Conservation (phyloP, 2,329 filamentous ascomycete species). For the Paraconiothyrium brasiliense region DNA sequence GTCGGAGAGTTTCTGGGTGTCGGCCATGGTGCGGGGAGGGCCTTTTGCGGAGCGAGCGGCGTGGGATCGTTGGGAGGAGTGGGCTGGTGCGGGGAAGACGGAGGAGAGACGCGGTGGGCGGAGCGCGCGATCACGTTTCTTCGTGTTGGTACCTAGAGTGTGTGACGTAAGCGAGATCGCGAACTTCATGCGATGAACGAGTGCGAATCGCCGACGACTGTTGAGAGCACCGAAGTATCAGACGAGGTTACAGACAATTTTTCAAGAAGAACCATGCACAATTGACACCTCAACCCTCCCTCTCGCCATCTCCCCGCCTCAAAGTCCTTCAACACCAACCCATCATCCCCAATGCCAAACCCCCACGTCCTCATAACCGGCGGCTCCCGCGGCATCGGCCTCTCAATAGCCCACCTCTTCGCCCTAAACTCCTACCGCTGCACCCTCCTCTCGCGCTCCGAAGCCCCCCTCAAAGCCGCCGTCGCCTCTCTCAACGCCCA, state of each 20-base stretch:
- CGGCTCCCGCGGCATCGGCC: slow-evolving; percentile 50
- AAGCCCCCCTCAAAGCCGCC: slow-evolving; percentile 32
- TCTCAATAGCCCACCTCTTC: slow-evolving; percentile 48
- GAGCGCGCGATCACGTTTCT: slow-evolving; percentile 38
- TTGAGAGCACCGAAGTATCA: no score
- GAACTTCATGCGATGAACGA: not conserved
- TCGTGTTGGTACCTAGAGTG: slow-evolving; percentile 22
- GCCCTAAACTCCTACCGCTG: slow-evolving; percentile 39
- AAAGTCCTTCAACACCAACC: slow-evolving; percentile 9
- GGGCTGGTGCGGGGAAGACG: slow-evolving; percentile 15
- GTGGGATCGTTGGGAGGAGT: not conserved
- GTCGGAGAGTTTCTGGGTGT: slow-evolving; percentile 58
- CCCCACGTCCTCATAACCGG: slow-evolving; percentile 50
- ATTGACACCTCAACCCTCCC: not conserved
- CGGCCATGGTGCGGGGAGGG: slow-evolving; percentile 28
- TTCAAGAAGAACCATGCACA: not conserved
- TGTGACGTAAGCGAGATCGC: not conserved
- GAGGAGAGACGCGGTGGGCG: slow-evolving; percentile 13
- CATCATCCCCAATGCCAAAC: slow-evolving; percentile 7
- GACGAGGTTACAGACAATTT: no score
- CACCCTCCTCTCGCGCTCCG: slow-evolving; percentile 45
- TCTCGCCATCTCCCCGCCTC: not conserved
- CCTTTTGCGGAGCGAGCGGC: no score
- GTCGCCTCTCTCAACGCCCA: slow-evolving; percentile 28
- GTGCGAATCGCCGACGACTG: no score